Evolutionary conservation across 2,329 filamentous ascomycete species (phyloP).

Genomic region (Arthrobotrys megalospora): DNA sequence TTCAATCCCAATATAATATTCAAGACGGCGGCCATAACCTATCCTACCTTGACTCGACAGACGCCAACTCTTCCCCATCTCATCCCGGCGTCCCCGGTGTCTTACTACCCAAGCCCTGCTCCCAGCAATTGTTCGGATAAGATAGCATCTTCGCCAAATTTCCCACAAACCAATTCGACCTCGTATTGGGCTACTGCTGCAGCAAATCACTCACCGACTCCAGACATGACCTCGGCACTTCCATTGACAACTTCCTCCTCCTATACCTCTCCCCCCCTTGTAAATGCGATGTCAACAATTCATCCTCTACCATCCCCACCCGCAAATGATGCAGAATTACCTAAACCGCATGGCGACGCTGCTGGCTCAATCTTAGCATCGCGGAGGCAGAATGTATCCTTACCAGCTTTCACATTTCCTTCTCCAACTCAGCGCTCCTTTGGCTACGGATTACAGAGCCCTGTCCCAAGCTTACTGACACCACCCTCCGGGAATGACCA

Average conservation of each 20-base stretch:
- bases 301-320: constrained; percentile 56
- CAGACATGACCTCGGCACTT: constrained; percentile 57
- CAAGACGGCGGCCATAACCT: constrained; percentile 60
- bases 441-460: constrained; percentile 54
- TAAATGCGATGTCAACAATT: constrained; percentile 46
- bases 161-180: constrained; percentile 25
- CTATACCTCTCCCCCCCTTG: constrained; percentile 49
- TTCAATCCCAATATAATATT: constrained; percentile 58
- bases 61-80: constrained; percentile 55
- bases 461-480: constrained; percentile 49
- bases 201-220: not conserved
- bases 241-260: constrained; percentile 38
- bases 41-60: constrained; percentile 56
- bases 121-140: constrained; percentile 52
- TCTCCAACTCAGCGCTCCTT: constrained; percentile 53
- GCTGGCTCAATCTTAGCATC: constrained; percentile 48
- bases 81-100: constrained; percentile 57
- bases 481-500: constrained; percentile 56
- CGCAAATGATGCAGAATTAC: constrained; percentile 56
- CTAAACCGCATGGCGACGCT: constrained; percentile 30
- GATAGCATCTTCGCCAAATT: constrained; percentile 42
- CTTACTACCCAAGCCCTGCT: constrained; percentile 57
- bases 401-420: constrained; percentile 57
- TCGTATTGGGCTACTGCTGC: constrained; percentile 44
- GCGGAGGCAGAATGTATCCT: constrained; percentile 55